Conservation (phyloP, 78 protist species). For the Salpingoeca rosetta region DNA sequence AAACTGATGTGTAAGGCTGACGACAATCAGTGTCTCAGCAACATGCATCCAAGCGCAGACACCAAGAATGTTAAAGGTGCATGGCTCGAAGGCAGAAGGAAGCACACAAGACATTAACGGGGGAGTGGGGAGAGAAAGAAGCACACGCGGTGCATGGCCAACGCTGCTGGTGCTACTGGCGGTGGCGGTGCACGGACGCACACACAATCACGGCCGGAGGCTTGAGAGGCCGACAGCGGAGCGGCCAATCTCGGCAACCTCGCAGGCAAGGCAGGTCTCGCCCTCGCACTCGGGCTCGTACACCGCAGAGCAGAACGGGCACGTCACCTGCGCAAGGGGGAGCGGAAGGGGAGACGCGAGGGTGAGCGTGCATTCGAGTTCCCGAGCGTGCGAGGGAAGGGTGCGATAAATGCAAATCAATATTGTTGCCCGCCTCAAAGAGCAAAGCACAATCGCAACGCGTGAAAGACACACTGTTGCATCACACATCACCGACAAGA, state of each 20-base stretch:
- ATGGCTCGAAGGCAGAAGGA: not conserved
- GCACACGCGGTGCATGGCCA: not conserved
- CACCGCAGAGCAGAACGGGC: constrained; percentile 62
- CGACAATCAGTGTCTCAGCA: not conserved
- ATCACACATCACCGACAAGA: no score
- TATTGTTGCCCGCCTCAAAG: no score
- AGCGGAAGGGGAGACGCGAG: no score
- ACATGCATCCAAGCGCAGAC: not conserved
- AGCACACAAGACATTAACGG: not conserved
- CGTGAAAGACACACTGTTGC: no score
- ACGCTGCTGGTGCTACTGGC: not conserved
- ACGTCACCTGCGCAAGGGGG: constrained; percentile 33
- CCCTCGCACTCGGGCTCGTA: constrained; percentile 56
- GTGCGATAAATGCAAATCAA: no score
- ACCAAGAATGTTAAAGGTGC: no score
- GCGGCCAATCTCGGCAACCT: constrained; percentile 46
- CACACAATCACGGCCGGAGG: no score
- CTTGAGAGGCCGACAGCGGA: no score
- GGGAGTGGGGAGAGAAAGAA: not conserved
- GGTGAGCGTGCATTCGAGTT: no score
- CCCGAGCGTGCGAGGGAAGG: no score
- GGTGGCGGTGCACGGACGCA: no score
- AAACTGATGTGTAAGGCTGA: not conserved
- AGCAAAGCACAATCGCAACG: no score
- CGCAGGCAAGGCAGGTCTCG: constrained; percentile 49